These are phyloP conservation scores for Amaranthus tricolor DNA, from an alignment of 179 eudicot species.

Conservation along the genomic window DNA sequence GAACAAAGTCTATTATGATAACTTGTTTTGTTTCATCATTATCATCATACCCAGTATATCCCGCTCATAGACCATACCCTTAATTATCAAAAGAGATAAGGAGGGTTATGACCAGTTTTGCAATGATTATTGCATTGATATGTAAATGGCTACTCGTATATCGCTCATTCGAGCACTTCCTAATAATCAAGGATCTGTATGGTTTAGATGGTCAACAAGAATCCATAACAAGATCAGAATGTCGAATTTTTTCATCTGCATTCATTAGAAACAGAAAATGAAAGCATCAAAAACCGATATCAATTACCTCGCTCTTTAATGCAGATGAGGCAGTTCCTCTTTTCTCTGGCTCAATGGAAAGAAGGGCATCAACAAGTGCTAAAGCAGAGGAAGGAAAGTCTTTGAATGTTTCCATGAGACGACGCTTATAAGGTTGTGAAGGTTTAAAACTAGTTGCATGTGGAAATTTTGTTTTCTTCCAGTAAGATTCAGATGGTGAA, in stretches of 20 bases:
- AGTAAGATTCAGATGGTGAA: conserved; percentile 49
- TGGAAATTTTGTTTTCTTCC: conserved; percentile 41
- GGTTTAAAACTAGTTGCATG: conserved; percentile 54
- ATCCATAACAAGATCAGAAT: background rate
- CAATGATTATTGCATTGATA: too few species aligned
- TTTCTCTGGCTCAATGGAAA: conserved; percentile 45
- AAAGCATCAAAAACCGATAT: background rate
- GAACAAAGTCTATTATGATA: too few species aligned
- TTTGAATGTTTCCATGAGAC: conserved; percentile 38
- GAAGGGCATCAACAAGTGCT: conserved; percentile 39
- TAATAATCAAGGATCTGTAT: background rate
- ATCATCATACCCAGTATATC: too few species aligned
- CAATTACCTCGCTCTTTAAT: conserved; percentile 39
- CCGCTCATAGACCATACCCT: too few species aligned
- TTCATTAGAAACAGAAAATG: too few species aligned
- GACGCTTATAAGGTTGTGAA: conserved; percentile 44
- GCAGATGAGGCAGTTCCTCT: conserved; percentile 41
- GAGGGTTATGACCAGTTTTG: too few species aligned
- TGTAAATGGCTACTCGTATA: too few species aligned
- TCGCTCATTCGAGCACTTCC: background rate
- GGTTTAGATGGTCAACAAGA: background rate
- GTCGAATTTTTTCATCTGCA: background rate
- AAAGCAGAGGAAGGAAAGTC: conserved; percentile 47
- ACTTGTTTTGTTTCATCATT: too few species aligned
- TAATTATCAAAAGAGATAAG: too few species aligned